Conservation (phyloP, 2,329 filamentous ascomycete species). For the Apiospora saccharicola region DNA sequence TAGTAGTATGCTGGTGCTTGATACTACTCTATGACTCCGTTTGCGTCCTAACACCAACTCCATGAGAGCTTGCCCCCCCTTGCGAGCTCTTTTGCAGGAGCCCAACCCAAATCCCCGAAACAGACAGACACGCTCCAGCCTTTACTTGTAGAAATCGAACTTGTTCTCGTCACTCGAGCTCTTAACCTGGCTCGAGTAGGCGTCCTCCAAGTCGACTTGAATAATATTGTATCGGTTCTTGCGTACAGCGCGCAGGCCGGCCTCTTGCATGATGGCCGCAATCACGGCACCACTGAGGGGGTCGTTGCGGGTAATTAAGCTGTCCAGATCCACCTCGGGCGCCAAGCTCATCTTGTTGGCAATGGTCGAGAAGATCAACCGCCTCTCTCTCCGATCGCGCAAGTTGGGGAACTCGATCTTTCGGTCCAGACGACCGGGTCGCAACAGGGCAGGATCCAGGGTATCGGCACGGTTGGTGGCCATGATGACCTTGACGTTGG, state of each 20-base stretch:
- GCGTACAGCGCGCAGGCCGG: constrained; percentile 88
- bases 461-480: constrained; percentile 98
- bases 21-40: constrained; percentile 18
- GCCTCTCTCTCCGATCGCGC: constrained; percentile 90
- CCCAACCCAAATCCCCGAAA: background rate
- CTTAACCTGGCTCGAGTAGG: constrained; percentile 97
- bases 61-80: constrained; percentile 7
- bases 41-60: constrained; percentile 16
- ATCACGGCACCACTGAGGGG: constrained; percentile 95
- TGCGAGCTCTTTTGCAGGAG: background rate
- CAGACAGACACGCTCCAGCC: constrained; percentile 22
- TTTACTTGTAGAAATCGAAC: constrained; percentile 93
- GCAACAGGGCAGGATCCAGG: constrained; percentile 90
- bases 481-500: constrained; percentile 99
- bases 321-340: constrained; percentile 95
- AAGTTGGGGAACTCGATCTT: constrained; percentile 99
- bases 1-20: background rate
- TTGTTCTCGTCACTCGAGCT: constrained; percentile 70
- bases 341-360: constrained; percentile 96
- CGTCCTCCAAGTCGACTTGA: constrained; percentile 94
- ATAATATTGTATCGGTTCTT: constrained; percentile 99
- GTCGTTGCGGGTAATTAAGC: constrained; percentile 94
- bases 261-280: constrained; percentile 99
- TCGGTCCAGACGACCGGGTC: constrained; percentile 92
- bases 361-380: constrained; percentile 97